Percentiles rank a stretch among this genome's conserved stretches.
Evolutionary conservation across 2,329 filamentous ascomycete species (phyloP).

Genomic region (Paecilomyces formosus): DNA sequence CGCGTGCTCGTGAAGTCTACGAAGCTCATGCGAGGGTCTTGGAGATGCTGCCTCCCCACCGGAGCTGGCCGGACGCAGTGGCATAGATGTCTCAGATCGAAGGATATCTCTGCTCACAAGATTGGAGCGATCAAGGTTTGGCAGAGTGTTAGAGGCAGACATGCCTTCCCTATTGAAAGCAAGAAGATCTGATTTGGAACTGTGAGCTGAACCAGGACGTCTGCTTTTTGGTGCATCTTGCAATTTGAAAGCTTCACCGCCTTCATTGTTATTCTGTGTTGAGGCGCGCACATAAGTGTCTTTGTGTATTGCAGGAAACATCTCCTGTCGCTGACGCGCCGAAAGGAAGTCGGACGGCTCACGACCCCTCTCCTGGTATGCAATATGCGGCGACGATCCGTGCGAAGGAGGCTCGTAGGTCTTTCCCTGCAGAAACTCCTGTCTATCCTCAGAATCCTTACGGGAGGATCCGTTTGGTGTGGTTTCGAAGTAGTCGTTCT

Average conservation of each 20-base stretch:
- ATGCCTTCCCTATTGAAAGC: constrained; percentile 31
- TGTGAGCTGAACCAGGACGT: constrained; percentile 42
- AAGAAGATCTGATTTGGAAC: constrained; percentile 34
- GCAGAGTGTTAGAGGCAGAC: constrained; percentile 27
- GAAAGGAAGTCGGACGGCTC: constrained; percentile 46
- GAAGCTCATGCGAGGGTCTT: constrained; percentile 53
- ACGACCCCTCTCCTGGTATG: constrained; percentile 77
- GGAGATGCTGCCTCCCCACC: constrained; percentile 29
- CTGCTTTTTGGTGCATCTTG: constrained; percentile 70
- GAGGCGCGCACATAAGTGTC: background rate
- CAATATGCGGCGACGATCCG: constrained; percentile 73
- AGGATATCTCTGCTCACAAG: constrained; percentile 24
- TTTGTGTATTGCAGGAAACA: background rate
- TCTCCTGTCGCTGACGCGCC: constrained; percentile 21
- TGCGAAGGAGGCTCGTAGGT: constrained; percentile 30
- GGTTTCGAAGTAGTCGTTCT: constrained; percentile 51
- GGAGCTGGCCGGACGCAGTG: constrained; percentile 3
- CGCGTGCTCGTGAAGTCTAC: constrained; percentile 46
- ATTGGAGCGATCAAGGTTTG: constrained; percentile 14
- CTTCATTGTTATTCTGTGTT: constrained; percentile 7
- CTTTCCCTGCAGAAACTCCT: constrained; percentile 10
- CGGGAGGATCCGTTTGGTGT: constrained; percentile 14
- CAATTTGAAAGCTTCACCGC: constrained; percentile 61
- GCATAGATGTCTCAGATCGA: background rate
- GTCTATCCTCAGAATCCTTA: constrained; percentile 16